Base-by-base conservation (phyloP, 306 rosid genomes). In the Castanea sativa region DNA sequence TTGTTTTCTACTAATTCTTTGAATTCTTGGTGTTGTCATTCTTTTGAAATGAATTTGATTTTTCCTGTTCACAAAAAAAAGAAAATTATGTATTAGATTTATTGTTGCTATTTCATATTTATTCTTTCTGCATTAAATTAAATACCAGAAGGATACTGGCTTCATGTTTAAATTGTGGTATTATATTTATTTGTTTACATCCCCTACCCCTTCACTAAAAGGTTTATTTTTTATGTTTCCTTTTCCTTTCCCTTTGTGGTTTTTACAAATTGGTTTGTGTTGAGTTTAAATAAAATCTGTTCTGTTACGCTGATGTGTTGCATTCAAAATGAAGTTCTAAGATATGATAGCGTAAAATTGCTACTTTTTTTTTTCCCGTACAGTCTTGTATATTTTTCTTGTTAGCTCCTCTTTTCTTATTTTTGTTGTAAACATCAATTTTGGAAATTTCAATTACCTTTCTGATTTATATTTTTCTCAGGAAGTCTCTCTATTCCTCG, bases 1-100 rank as follows among this genome's bases (percentile, higher is more conserved):
- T 79, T 61, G 52, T 72, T 35, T 64, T 53, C 25, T n/a, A 33
- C 43, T 53, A 23, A 9, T 57, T 49, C 63, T 69, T 35, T 19
- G n/a, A 20, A 3, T 20, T 41, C 75, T 73, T 49, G 6, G 27
- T 18, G n/a, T 29, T 58, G 38, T 64, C 41, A 75, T 74, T 14
- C 60, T 61, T 41, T 43, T 82, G 45, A 58, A 30, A 55, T 82
- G 45, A 58, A 23, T 71, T 78, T 73, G 60, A 20, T 64, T 33
- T 18, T 59, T n/a, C 9, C 59, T 59, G 11, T 81, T 23, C 16
- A 10, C 45, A 38, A 38, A 38, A 38, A 38, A 38, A 38, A 2
- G 59, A 55, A 33, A 59, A 20, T 59, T 35, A 13, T 18, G 23
- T 67, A 19, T 19, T 18, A 10, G 25, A 19, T 18, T 19, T 67